Conservation (phyloP, 352 stramenopile genomes). For the Phytopythium helicoides region DNA sequence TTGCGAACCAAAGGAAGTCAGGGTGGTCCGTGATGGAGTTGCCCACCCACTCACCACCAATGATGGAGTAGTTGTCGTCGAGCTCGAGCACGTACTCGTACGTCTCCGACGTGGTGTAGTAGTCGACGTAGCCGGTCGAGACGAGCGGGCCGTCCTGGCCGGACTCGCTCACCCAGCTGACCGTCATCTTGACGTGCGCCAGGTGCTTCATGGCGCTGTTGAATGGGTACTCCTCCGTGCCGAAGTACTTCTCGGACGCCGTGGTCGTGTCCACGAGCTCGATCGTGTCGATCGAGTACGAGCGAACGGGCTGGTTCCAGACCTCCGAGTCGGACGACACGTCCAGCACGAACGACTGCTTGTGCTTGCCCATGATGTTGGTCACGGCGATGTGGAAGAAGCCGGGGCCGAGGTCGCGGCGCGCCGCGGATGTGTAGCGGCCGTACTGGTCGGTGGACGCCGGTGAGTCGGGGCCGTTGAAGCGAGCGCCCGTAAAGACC, state of each 20-base stretch:
- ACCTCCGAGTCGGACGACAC: conserved; percentile 29
- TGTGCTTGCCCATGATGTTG: conserved; percentile 44
- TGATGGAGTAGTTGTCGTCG: conserved; percentile 28
- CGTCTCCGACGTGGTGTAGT: conserved; percentile 22
- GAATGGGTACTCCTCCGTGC: conserved; percentile 38
- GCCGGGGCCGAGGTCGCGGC: conserved; percentile 42
- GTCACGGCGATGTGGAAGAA: conserved; percentile 49
- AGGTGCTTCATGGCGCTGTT: conserved; percentile 35
- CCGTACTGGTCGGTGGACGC: conserved; percentile 33
- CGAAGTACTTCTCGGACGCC: conserved; percentile 32
- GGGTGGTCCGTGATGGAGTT: conserved; percentile 24
- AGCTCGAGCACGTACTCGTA: conserved; percentile 43
- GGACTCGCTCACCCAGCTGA: conserved; percentile 49
- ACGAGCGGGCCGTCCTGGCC: conserved; percentile 37
- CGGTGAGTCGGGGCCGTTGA: conserved; percentile 24
- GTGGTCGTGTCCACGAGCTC: conserved; percentile 22
- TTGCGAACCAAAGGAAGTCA: conserved; percentile 38
- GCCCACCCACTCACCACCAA: conserved; percentile 39
- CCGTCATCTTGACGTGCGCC: conserved; percentile 34
- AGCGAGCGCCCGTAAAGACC: conserved; percentile 44
- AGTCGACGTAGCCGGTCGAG: conserved; percentile 16
- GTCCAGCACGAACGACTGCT: conserved; percentile 49
- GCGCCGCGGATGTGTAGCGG: conserved; percentile 33
- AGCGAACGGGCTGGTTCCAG: conserved; percentile 58
- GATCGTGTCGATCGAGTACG: conserved; percentile 32